These are phyloP conservation scores for Mycena alexandri DNA, from an alignment of 768 basidiomycete species.

Conservation along the genomic window DNA sequence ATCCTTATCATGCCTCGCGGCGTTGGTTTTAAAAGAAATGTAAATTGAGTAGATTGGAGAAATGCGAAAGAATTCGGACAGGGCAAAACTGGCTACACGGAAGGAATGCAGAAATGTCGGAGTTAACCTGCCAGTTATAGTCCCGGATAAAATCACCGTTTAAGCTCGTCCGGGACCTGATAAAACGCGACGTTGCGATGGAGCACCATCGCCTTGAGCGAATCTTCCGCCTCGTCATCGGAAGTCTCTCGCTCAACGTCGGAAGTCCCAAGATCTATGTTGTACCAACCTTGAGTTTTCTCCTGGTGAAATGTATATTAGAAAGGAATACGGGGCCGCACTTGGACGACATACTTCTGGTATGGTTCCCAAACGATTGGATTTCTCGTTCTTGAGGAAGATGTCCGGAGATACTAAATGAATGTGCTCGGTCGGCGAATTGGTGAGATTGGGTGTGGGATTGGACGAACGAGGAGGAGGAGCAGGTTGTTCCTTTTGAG, in stretches of 20 bases:
- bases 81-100: too few species aligned
- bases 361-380: constrained; percentile 4
- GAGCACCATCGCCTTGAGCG: background rate
- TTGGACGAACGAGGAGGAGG: constrained; percentile 24
- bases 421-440: background rate
- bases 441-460: too few species aligned
- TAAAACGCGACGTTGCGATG: constrained; percentile 17
- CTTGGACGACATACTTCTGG: constrained; percentile 18
- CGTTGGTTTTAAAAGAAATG: too few species aligned
- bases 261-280: constrained; percentile 20
- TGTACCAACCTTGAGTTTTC: constrained; percentile 19
- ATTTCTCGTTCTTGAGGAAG: constrained; percentile 25
- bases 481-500: constrained; percentile 14
- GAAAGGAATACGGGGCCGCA: too few species aligned
- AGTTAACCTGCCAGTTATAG: background rate
- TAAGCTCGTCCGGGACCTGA: constrained; percentile 13
- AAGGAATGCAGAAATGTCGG: too few species aligned
- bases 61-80: too few species aligned
- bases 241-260: background rate
- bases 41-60: too few species aligned
- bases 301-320: constrained; percentile 3
- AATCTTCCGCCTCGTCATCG: background rate
- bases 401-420: constrained; percentile 27
- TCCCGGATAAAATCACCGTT: background rate
- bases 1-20: too few species aligned